These are phyloP conservation scores for Saksenaea oblongispora DNA, from an alignment of 371 early-diverging fungal species.

Conservation along the genomic window DNA sequence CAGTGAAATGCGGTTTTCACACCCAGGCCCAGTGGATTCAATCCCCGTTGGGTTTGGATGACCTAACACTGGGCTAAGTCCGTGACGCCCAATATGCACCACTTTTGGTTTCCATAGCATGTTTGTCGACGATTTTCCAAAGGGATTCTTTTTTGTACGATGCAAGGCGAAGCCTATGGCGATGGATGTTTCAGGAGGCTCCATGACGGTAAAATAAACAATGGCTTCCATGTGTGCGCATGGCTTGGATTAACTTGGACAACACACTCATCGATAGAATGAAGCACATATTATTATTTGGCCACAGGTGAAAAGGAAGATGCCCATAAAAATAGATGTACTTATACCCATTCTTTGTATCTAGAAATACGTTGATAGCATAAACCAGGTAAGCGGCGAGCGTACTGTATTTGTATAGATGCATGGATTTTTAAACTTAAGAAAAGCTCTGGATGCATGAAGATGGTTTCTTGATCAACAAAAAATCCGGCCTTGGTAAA, in stretches of 20 bases:
- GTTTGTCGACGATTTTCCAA: conserved; percentile 25
- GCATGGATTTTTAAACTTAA: neutral
- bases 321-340: neutral
- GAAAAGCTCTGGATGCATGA: conserved; percentile 53
- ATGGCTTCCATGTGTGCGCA: neutral
- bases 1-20: too few species aligned
- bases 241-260: neutral
- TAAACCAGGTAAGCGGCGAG: conserved; percentile 38
- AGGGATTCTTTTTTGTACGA: conserved; percentile 49
- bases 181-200: conserved; percentile 40
- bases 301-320: conserved; percentile 37
- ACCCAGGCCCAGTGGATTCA: too few species aligned
- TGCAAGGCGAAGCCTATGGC: conserved; percentile 33
- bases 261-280: conserved; percentile 25
- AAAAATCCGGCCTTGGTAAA: conserved; percentile 53
- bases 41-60: too few species aligned
- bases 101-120: neutral
- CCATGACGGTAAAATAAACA: conserved; percentile 32
- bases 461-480: conserved; percentile 53
- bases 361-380: conserved; percentile 51
- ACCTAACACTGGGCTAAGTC: too few species aligned
- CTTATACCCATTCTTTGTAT: neutral
- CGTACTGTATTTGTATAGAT: neutral
- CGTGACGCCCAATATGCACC: too few species aligned
- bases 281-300: conserved; percentile 50